Conservation (phyloP, 139 green algal genomes). For the Chlorella sp. region DNA sequence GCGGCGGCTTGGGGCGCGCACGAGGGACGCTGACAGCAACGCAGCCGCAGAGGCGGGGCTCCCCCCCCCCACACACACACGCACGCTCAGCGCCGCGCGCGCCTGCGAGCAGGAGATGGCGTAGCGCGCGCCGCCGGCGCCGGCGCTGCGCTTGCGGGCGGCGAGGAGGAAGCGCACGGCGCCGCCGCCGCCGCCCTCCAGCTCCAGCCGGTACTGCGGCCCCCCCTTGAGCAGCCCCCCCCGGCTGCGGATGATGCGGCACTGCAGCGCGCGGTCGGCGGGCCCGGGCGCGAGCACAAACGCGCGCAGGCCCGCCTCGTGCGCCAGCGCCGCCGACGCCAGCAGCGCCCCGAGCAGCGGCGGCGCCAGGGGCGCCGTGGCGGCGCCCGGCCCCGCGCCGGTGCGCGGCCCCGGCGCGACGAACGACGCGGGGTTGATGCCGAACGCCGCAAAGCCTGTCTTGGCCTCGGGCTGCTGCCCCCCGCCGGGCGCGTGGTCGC, state of each 20-base stretch:
- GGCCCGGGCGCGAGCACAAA: slow-evolving; percentile 35
- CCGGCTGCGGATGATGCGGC: slow-evolving; percentile 79
- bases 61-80: no score
- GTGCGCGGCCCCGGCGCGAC: no score
- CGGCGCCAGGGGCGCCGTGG: background rate
- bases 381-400: no score
- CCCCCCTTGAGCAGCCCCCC: slow-evolving; percentile 20
- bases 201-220: slow-evolving; percentile 60
- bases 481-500: no score
- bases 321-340: background rate
- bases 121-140: slow-evolving; percentile 76
- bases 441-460: background rate
- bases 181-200: slow-evolving; percentile 58
- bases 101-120: no score
- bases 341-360: background rate
- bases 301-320: slow-evolving; percentile 7
- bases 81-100: slow-evolving; percentile 4
- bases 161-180: slow-evolving; percentile 74
- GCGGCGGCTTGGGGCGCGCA: slow-evolving; percentile 51
- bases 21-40: no score
- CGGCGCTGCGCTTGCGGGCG: slow-evolving; percentile 87
- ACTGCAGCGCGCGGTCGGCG: slow-evolving; percentile 59
- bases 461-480: no score
- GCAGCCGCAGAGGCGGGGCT: no score
- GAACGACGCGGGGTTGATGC: no score